Evolutionary conservation across 1,139 yeast genomes (phyloP).

Genomic region (Yamadazyma trypodendri): DNA sequence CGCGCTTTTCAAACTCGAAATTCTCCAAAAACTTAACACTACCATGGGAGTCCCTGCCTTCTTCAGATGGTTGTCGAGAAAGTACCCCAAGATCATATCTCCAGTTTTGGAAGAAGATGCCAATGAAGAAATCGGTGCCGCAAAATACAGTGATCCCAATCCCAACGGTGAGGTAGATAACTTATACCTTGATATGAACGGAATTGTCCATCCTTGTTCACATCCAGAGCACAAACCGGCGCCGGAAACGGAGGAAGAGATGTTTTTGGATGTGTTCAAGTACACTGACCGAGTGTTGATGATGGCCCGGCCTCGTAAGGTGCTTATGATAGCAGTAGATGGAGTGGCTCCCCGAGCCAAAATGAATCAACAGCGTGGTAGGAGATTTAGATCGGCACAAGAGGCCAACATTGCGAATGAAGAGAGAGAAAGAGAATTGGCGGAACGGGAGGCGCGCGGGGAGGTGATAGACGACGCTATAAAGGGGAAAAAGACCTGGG

Average conservation of each 20-base stretch:
- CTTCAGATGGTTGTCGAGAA: slow-evolving; percentile 91
- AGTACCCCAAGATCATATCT: slow-evolving; percentile 91
- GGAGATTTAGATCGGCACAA: slow-evolving; percentile 92
- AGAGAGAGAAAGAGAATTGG: slow-evolving; percentile 53
- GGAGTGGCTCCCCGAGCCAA: slow-evolving; percentile 99
- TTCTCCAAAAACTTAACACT: not conserved
- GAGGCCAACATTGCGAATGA: slow-evolving; percentile 73
- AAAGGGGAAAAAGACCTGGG: slow-evolving; percentile 62
- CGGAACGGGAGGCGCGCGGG: slow-evolving; percentile 57
- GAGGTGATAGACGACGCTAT: slow-evolving; percentile 64
- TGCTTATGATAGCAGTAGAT: slow-evolving; percentile 92
- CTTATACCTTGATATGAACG: slow-evolving; percentile 91
- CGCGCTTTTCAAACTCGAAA: not conserved
- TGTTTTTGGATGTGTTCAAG: slow-evolving; percentile 86
- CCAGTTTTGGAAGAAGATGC: slow-evolving; percentile 82
- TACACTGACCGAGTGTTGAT: slow-evolving; percentile 86
- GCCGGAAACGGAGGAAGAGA: slow-evolving; percentile 92
- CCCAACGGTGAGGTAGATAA: slow-evolving; percentile 96
- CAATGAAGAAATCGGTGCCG: slow-evolving; percentile 50
- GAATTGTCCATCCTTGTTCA: slow-evolving; percentile 96
- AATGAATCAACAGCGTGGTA: slow-evolving; percentile 96
- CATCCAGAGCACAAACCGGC: slow-evolving; percentile 95
- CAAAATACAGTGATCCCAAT: slow-evolving; percentile 71
- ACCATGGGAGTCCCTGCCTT: slow-evolving; percentile 88
- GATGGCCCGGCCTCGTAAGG: slow-evolving; percentile 94